Evolutionary conservation across 2,329 filamentous ascomycete genomes (phyloP), one percentile per base, ranked within the genome.

Genomic region (Cladosporium cucumerinum): DNA sequence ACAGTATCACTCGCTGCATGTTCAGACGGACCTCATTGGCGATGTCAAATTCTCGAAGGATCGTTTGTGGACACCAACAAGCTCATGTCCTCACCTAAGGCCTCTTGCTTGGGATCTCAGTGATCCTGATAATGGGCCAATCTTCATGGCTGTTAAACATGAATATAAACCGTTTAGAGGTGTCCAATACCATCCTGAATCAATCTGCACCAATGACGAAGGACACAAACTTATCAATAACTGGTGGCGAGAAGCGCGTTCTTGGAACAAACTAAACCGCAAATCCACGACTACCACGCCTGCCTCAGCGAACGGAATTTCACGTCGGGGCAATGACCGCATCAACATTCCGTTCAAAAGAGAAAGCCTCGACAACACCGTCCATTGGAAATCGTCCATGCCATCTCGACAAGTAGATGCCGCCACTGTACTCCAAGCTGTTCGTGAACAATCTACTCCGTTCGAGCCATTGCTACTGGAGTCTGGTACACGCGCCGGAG

Each of bases 171-270:
- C 93, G 0, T 90, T 94, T 68, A 96, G 90, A 88, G 93, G 90
- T 0, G 82, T 97, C 21, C 93, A 97, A 73, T 97, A 95, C 71
- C 93, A 97, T 73, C 93, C 93, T 0, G 93, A 97, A 76, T 96
- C 92, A 0, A 86, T 92, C 16, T 96, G 92, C 75, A 96, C 93
- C 4, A 90, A 91, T 46, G 78, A 82, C 3, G 84, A 85, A 66
- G 88, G 90, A 1, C 85, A 83, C 23, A 78, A 80, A 16, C 81
- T 96, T 28, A 81, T 96, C 39, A 77, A 77, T 59, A 92, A 91
- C 72, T 97, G 93, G 92, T 95, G 93, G 83, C 73, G 76, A 5
- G 82, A 86, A 72, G 87, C 88, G 0, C 78, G 63, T 58, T 55
- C 57, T 11, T 72, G 69, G 71, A 69, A 68, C 39, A 16, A 18